Conservation (phyloP, 108 stramenopile genomes). For the Fragilaria crotonensis region DNA sequence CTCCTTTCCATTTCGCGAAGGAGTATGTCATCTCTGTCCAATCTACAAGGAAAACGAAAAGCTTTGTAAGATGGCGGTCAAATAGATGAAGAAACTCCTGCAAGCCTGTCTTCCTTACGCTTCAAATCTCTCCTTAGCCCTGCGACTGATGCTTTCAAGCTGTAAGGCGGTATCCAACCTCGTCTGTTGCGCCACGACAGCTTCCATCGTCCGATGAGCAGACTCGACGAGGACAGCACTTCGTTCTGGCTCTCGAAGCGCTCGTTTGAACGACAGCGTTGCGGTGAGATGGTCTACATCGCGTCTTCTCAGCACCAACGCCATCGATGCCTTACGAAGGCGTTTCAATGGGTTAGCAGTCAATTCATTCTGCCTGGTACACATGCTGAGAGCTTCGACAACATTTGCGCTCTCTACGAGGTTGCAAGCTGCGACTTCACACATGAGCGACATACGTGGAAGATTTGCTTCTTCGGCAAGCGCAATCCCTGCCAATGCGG, state of each 20-base stretch:
- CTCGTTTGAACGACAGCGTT: constrained; percentile 36
- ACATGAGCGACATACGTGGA: constrained; percentile 75
- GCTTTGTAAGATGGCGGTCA: no score
- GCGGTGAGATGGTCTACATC: constrained; percentile 40
- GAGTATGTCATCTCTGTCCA: neutral
- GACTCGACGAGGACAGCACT: constrained; percentile 44
- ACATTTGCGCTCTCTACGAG: constrained; percentile 49
- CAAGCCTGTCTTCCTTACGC: neutral
- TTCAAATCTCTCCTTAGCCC: neutral
- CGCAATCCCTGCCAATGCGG: constrained; percentile 57
- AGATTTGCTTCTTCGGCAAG: constrained; percentile 76
- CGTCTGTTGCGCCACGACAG: constrained; percentile 8
- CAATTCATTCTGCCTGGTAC: constrained; percentile 34
- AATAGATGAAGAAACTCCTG: neutral
- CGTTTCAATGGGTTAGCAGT: constrained; percentile 59
- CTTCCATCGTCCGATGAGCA: constrained; percentile 54
- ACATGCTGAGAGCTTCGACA: constrained; percentile 54
- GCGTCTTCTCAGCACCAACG: constrained; percentile 33
- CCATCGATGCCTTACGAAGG: constrained; percentile 73
- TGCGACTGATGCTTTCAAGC: neutral
- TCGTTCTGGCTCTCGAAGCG: constrained; percentile 28
- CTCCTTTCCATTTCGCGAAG: neutral
- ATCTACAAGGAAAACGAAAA: neutral
- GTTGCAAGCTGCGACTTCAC: constrained; percentile 72
- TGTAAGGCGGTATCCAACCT: neutral